Base-by-base conservation (phyloP, 768 basidiomycete genomes). In the Mycena belliarum region DNA sequence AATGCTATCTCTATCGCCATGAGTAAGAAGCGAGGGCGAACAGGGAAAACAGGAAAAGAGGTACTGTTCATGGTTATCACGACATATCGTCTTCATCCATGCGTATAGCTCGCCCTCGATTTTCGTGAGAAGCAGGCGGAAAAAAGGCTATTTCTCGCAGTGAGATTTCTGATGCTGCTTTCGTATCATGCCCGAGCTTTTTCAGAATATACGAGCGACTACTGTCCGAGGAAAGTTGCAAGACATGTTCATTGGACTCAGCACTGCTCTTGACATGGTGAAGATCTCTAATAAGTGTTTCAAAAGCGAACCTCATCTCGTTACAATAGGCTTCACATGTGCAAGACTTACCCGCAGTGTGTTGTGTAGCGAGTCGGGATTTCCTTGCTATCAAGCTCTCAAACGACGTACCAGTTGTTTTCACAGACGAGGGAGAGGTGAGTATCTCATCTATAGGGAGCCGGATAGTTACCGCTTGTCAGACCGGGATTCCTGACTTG, bases 401-500 rank as follows among this genome's bases (percentile, higher is more conserved):
- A 20, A 6, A 3, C 20, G 18, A 37, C 35, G 7, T 23, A 11
- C 52, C 42, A 9, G 7, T 2, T 1, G 38, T 57, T 26, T 57
- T 57, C 28, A 5, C 1, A 2, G 43, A 57, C 0, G 24, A 50
- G 21, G 49, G 26, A 12, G 7, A n/a, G 32, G 55, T 57, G 6
- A 7, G 49, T 2, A 35, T 43, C 32, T 29, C n/a, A 7, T 35
- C 12, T 18, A 23, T 23, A 1, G 3, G 29, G 4, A n/a, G 9
- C 26, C 3, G 28, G 4, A n/a, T n/a, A 6, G 42, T 37, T 1
- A 49, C 8, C 16, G 1, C 18, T 18, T 10, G n/a, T 5, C 4
- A 60, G 59, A 60, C 53, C 16, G 59, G 42, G 24, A 51, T 60
- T 18, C 53, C 53, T 1, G 14, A 24, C 3, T 15, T 60, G 25